A percentile compares a stretch with the other conserved stretches of the same genome.
phyloP scores from a whole-genome alignment of 176 grass and related monocot genomes.

The Ampelocalamus luodianensis region DNA sequence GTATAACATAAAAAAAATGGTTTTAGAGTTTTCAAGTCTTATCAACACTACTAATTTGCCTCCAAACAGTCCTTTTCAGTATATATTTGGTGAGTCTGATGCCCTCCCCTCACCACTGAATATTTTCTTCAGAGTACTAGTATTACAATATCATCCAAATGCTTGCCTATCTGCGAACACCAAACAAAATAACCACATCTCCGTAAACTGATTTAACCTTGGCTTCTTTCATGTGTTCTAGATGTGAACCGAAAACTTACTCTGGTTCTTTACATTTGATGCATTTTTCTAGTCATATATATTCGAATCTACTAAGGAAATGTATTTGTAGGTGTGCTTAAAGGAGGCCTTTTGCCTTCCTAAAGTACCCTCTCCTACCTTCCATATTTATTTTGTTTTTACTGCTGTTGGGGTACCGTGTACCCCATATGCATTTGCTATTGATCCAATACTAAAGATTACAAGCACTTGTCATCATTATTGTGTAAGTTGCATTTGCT shows the following conservation, averaged over 20 bases:
- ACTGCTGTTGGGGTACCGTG: background rate
- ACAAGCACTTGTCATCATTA: background rate
- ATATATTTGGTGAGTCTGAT: background rate
- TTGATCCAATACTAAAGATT: background rate
- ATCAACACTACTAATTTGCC: background rate
- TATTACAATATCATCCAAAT: background rate
- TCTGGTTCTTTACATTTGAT: background rate
- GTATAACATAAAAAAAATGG: background rate
- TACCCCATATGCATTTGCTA: background rate
- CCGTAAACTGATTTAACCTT: background rate
- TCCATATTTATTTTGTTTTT: constrained; percentile 9
- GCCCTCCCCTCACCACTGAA: background rate
- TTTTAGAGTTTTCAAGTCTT: background rate
- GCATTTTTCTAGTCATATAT: background rate
- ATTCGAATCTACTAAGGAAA: background rate
- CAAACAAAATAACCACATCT: background rate
- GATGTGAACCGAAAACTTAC: background rate
- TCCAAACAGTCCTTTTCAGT: background rate
- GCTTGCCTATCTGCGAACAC: background rate
- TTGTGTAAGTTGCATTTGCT: too few relatives aligned
- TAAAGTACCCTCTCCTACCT: background rate
- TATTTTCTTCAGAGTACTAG: background rate
- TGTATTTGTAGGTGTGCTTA: background rate
- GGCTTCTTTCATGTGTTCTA: background rate
- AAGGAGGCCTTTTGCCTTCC: too few relatives aligned